Base-by-base conservation (phyloP, 345 rosid species). In the Passiflora organensis region DNA sequence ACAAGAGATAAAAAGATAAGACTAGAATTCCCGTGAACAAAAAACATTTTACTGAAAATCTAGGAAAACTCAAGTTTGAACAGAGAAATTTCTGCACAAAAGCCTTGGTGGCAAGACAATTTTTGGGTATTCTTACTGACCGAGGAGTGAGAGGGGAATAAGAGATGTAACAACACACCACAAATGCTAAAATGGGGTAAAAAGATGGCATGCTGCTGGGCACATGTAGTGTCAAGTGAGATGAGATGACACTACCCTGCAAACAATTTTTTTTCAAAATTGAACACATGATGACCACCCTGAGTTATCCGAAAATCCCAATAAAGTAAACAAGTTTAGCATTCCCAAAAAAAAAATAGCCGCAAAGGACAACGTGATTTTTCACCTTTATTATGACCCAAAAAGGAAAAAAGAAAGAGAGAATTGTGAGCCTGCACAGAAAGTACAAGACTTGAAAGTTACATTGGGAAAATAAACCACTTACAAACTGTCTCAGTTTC, bases 391-490 rank as follows among this genome's bases (percentile, higher is more conserved):
- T 0, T 0, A 28, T 47, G 43, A 32, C 34, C 21, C 14, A 16
- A 12, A 21, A 22, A 5, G 1, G 28, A 43, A 32, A 52, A 25
- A 24, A n/a, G 23, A 37, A 24, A 8, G 38, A 15, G 13, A 25
- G 42, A 36, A 22, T 15, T 42, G 56, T 50, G 44, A 61, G 58
- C 6, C 15, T 2, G 10, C 6, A 11, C 19, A 15, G 4, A 47
- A 22, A 32, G 6, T 18, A 11, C 44, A 34, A 20, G 0, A 9
- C 17, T 8, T 28, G 2, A 2, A 13, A 32, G 20, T 25, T n/a
- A 14, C 55, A 25, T 59, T 53, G 70, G 64, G 38, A 66, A 66
- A 13, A 49, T 46, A 15, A 41, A 41, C 8, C 41, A 41, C 10
- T 41, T 12, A 41, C 43, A 6, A 12, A 11, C 4, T 41, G n/a